Evolutionary conservation across 2,329 filamentous ascomycete genomes (phyloP), one percentile per base, ranked within the genome.

Genomic region (Cladosporium sp.): DNA sequence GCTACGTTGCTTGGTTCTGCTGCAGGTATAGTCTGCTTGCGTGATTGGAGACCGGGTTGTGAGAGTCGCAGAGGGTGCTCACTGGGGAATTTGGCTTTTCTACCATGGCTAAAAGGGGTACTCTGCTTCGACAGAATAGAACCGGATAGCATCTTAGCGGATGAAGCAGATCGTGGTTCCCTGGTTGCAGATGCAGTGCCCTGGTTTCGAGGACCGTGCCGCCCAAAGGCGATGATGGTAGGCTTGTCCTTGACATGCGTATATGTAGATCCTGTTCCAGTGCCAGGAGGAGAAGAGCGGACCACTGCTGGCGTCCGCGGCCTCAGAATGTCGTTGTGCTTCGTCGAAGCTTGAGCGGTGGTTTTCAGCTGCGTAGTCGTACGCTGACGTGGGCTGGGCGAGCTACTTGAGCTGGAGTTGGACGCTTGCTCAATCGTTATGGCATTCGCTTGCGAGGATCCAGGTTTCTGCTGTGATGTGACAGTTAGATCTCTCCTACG

Each of bases 121-220:
- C 47, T 28, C 11, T 28, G 34, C 2, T 51, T 34, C 3, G 34
- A 3, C n/a, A 7, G 2, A 8, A 5, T 39, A 34, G 15, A 7
- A n/a, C 6, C 28, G 15, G 12, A 36, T 0, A 14, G 1, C n/a
- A 25, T 15, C 11, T 22, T 43, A 8, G 25, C 14, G 15, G 25
- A 14, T 34, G 17, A 3, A 11, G 12, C 34, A 20, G 36, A 51
- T 20, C 20, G 17, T 25, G 14, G 49, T 7, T 17, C 2, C n/a
- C 52, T 60, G 25, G 12, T 25, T 14, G 43, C 17, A 28, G 55
- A 54, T 3, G 28, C n/a, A 8, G 11, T 25, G n/a, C 70, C 70
- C 59, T 72, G 70, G 50, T 73, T 73, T 3, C 61, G 67, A 6
- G 69, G 70, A 8, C 70, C 70, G 8, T 56, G 42, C n/a, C 62